Conservation (phyloP, 1,284 basidiomycete species). For the Cutaneotrichosporon sp. region DNA sequence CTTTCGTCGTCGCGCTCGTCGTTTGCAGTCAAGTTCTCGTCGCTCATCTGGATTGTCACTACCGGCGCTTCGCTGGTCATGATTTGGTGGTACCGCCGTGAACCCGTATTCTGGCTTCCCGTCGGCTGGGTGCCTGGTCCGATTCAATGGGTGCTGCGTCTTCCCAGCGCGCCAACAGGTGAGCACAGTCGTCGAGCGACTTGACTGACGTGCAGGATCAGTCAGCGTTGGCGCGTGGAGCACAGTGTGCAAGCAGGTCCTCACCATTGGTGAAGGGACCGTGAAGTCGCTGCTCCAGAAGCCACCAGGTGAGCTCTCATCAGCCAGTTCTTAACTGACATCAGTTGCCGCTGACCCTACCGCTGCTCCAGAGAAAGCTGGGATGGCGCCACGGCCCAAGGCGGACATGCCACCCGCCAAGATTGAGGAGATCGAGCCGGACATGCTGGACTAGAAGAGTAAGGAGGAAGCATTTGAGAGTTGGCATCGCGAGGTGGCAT, state of each 20-base stretch:
- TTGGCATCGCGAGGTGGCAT: too few relatives aligned
- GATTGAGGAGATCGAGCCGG: conserved; percentile 33
- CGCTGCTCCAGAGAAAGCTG: conserved; percentile 6
- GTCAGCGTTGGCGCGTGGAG: conserved; percentile 87
- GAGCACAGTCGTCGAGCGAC: conserved; percentile 1
- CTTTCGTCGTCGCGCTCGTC: conserved; percentile 60
- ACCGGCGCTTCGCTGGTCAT: conserved; percentile 75
- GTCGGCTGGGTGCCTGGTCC: conserved; percentile 75
- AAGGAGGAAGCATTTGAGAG: neutral
- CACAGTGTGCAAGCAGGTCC: conserved; percentile 75
- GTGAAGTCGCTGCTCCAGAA: conserved; percentile 54
- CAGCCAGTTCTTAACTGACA: neutral
- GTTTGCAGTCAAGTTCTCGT: conserved; percentile 70
- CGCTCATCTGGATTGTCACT: conserved; percentile 70
- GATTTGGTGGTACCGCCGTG: conserved; percentile 80
- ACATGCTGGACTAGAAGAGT: conserved; percentile 29
- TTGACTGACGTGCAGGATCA: conserved; percentile 55
- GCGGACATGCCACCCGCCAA: conserved; percentile 18
- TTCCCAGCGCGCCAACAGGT: conserved; percentile 45
- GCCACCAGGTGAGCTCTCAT: conserved; percentile 12
- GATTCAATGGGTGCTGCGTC: conserved; percentile 67
- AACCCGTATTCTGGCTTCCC: conserved; percentile 87
- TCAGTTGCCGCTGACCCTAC: conserved; percentile 11
- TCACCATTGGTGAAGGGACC: conserved; percentile 63
- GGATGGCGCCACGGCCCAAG: neutral